phyloP scores from a whole-genome alignment of 2,329 filamentous ascomycete species.

The Boeremia lycopersici region DNA sequence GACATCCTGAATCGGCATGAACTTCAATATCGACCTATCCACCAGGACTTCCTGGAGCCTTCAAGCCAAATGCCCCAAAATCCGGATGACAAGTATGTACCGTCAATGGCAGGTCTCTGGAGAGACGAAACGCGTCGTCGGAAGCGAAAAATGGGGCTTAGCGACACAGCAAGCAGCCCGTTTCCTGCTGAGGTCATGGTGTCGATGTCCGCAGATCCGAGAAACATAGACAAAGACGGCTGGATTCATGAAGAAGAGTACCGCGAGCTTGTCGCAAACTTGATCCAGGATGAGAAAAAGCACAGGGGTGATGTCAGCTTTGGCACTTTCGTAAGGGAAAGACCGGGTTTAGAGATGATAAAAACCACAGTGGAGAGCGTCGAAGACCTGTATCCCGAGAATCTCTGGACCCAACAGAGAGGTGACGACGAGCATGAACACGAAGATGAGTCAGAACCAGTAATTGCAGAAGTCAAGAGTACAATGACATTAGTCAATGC shows the following conservation, averaged over 20 bases:
- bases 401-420: constrained; percentile 50
- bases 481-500: constrained; percentile 9
- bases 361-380: constrained; percentile 83
- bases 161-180: constrained; percentile 70
- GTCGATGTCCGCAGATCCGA: constrained; percentile 84
- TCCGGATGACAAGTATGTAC: constrained; percentile 78
- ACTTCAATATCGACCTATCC: constrained; percentile 77
- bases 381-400: constrained; percentile 80
- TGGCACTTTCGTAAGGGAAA: constrained; percentile 66
- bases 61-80: constrained; percentile 61
- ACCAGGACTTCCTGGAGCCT: constrained; percentile 85
- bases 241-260: constrained; percentile 96
- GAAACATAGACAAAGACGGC: constrained; percentile 72
- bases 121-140: constrained; percentile 83
- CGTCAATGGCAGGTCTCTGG: constrained; percentile 95
- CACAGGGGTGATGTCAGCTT: constrained; percentile 61
- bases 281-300: constrained; percentile 69
- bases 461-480: constrained; percentile 4
- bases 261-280: constrained; percentile 64
- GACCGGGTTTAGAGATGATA: constrained; percentile 63
- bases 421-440: neutral
- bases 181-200: constrained; percentile 82
- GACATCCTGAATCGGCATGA: constrained; percentile 82
- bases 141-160: constrained; percentile 71
- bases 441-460: neutral